phyloP scores from a whole-genome alignment of 192 early-diverging fungal species.

The Entomortierella parvispora region DNA sequence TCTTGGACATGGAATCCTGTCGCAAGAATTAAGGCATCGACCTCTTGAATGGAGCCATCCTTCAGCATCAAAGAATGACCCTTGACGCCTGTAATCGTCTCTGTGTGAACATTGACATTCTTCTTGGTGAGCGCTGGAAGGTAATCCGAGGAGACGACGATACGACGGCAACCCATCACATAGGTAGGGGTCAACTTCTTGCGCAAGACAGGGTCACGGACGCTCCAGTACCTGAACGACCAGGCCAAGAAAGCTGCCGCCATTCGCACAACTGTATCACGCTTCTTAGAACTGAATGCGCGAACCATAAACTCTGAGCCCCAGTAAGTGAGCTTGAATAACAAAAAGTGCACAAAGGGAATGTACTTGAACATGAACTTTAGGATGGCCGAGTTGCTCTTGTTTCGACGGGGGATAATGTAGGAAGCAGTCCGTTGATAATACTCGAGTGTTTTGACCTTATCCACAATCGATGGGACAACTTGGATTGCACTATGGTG shows the following conservation, averaged over 20 bases:
- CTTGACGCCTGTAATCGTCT: slow-evolving; percentile 11
- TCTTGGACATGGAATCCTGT: slow-evolving; percentile 56
- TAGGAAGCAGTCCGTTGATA: slow-evolving; percentile 58
- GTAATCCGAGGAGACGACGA: slow-evolving; percentile 26
- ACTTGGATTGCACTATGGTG: slow-evolving; percentile 52
- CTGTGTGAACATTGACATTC: slow-evolving; percentile 13
- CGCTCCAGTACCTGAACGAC: slow-evolving; percentile 2
- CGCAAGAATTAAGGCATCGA: slow-evolving; percentile 55
- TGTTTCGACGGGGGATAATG: slow-evolving; percentile 24
- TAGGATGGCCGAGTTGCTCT: slow-evolving; percentile 15
- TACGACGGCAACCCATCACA: slow-evolving; percentile 38
- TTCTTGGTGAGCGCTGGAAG: slow-evolving; percentile 23
- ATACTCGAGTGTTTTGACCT: slow-evolving; percentile 37
- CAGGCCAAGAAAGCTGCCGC: not conserved
- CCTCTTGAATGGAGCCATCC: slow-evolving; percentile 31
- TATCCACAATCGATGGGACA: slow-evolving; percentile 48
- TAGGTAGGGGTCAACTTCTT: slow-evolving; percentile 50
- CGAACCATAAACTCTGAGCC: not conserved
- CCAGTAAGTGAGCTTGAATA: slow-evolving; percentile 5
- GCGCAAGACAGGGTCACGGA: slow-evolving; percentile 12
- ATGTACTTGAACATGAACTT: slow-evolving; percentile 37
- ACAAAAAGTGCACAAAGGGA: slow-evolving; percentile 24
- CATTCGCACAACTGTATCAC: not conserved
- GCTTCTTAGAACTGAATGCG: slow-evolving; percentile 3
- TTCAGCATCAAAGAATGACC: slow-evolving; percentile 13